phyloP scores from a whole-genome alignment of 257 asterid species.

The Solanum peruvianum region DNA sequence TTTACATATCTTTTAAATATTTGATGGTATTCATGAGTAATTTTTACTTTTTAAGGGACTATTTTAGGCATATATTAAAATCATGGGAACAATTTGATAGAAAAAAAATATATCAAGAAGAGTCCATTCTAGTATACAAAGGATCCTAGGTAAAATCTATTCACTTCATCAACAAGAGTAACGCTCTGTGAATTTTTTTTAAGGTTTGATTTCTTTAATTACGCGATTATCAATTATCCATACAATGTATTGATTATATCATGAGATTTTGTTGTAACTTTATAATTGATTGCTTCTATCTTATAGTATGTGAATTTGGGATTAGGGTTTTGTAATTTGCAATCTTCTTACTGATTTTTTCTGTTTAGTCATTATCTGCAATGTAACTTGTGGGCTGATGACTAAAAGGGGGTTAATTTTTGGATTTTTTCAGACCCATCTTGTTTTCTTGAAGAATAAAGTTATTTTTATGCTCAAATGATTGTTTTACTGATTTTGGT shows the following conservation, averaged over 20 bases:
- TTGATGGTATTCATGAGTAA: not conserved
- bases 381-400: not conserved
- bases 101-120: not conserved
- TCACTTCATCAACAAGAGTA: not conserved
- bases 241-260: too few relatives aligned
- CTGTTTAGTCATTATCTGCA: not conserved
- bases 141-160: not conserved
- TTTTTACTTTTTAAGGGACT: not conserved
- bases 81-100: not conserved
- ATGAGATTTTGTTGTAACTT: not conserved
- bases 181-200: not conserved
- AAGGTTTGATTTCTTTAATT: not conserved
- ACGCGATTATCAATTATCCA: not conserved
- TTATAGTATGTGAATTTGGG: not conserved
- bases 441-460: not conserved
- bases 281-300: not conserved
- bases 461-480: not conserved
- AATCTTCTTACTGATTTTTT: not conserved
- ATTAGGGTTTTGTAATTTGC: not conserved
- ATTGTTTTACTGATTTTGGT: not conserved
- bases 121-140: not conserved
- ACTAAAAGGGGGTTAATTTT: not conserved
- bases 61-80: not conserved
- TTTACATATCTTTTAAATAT: not conserved
- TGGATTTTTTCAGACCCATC: not conserved